Base-by-base conservation (phyloP, 179 eudicot genomes). In the Carnegiea gigantea region DNA sequence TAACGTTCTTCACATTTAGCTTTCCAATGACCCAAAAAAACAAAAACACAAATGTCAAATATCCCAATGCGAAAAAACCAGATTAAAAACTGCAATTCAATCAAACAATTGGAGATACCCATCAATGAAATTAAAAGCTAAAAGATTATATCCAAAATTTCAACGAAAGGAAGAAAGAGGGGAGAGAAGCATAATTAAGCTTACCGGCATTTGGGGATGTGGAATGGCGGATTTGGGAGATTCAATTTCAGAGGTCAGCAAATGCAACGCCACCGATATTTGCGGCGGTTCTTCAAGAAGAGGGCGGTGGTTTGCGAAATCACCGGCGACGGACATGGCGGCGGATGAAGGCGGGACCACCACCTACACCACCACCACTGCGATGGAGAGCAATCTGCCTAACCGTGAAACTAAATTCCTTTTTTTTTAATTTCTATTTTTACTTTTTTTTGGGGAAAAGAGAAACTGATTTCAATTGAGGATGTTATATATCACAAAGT, bases 291-390 rank as follows among this genome's bases (percentile, higher is more conserved):
- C 84, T 73, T 64, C 64, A 23, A 80, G 36, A 70, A 51, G 44
- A 70, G 30, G 46, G 18, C 38, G 54, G 54, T 68, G 64, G 11
- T 10, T 51, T 26, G 71, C 28, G n/a, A 70, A 33, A 33, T 33
- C 51, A 78, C 85, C 46, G 80, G 84, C 49, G 84, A 82, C 48
- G 73, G 84, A 17, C 84, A 85, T 82, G 84, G 79, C 74, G 87
- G 85, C 76, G 75, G 78, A 46, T 40, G 79, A 67, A 65, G 24
- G 77, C 77, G 67, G 59, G 38, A 28, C 71, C 71, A 8, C 71
- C 71, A 24, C 36, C 71, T 24, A 24, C 71, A 24, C 71, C 71
- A 24, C 71, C 71, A 26, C 33, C 71, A 24, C 71, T 12, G 9
- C 71, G 15, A 26, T 36, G 71, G 71, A 65, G n/a, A 12, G 4